Evolutionary conservation across 306 rosid species (phyloP).

Genomic region (Vicia faba): DNA sequence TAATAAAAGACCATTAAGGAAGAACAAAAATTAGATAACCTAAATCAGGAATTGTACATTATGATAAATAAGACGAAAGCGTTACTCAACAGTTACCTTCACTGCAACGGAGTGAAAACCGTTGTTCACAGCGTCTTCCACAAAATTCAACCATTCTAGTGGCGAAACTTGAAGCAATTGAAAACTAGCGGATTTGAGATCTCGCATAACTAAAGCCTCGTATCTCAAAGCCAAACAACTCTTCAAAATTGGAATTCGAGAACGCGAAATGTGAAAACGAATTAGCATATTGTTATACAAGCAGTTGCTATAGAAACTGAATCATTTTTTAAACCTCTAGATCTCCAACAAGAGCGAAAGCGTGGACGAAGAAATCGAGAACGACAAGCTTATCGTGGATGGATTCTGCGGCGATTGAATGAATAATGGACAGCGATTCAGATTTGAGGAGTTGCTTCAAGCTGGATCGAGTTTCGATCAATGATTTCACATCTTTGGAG

Average conservation of each 20-base stretch:
- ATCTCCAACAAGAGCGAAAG: slow-evolving; percentile 75
- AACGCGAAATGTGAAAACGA: neutral
- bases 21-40: neutral
- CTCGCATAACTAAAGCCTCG: slow-evolving; percentile 76
- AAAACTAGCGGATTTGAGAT: slow-evolving; percentile 50
- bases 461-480: slow-evolving; percentile 48
- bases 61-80: neutral
- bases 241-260: slow-evolving; percentile 42
- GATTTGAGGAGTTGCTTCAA: slow-evolving; percentile 55
- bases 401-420: slow-evolving; percentile 51
- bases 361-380: slow-evolving; percentile 71
- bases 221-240: slow-evolving; percentile 91
- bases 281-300: neutral
- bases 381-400: slow-evolving; percentile 63
- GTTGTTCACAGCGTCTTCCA: slow-evolving; percentile 53
- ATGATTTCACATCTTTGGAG: slow-evolving; percentile 61
- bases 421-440: slow-evolving; percentile 51
- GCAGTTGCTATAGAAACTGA: neutral
- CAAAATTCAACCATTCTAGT: slow-evolving; percentile 69
- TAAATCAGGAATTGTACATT: neutral
- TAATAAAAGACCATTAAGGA: neutral
- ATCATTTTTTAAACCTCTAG: slow-evolving; percentile 55
- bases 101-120: slow-evolving; percentile 66
- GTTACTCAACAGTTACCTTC: slow-evolving; percentile 41
- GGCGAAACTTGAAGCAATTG: slow-evolving; percentile 62